Percentiles rank a stretch among this genome's conserved stretches.
These are phyloP conservation scores for Fraxinus platypoda DNA, from an alignment of 305 asterid species.

Conservation along the genomic window DNA sequence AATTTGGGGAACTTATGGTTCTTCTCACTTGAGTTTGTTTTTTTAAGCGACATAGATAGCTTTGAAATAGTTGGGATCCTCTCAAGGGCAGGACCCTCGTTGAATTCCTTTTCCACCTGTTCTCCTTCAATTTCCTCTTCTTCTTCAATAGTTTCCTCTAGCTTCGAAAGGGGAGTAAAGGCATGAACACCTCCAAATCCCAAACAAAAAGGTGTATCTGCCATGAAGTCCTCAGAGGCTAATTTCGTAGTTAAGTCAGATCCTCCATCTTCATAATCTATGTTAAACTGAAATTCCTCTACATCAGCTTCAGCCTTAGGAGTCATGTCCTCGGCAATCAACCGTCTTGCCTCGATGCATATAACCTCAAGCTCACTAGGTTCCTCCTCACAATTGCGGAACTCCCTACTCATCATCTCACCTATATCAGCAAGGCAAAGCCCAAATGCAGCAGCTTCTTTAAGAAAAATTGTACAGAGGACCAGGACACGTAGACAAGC, in stretches of 20 bases:
- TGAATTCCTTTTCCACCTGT: conserved; percentile 25
- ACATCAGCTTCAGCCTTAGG: conserved; percentile 46
- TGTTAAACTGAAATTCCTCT: conserved; percentile 63
- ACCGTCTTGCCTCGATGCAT: conserved; percentile 78
- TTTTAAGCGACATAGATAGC: conserved; percentile 62
- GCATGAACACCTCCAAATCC: conserved; percentile 53
- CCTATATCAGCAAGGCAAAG: conserved; percentile 95
- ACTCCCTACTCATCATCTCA: conserved; percentile 97
- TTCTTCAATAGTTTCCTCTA: conserved; percentile 70
- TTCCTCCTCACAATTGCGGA: conserved; percentile 82
- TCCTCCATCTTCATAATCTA: conserved; percentile 70
- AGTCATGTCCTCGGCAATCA: conserved; percentile 56
- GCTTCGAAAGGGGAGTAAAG: conserved; percentile 56
- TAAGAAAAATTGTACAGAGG: conserved; percentile 79
- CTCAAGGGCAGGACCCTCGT: conserved; percentile 21
- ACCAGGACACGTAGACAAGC: conserved; percentile 81
- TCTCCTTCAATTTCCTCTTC: conserved; percentile 42
- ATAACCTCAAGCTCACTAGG: conserved; percentile 93
- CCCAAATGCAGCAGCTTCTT: conserved; percentile 81
- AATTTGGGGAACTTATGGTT: conserved; percentile 47
- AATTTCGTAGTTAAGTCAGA: conserved; percentile 26
- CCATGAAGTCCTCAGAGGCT: conserved; percentile 34
- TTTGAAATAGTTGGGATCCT: conserved; percentile 37
- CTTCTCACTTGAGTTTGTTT: conserved; percentile 56
- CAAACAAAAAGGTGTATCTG: conserved; percentile 42